A percentile compares a stretch with the other conserved stretches of the same genome.
Conservation (phyloP, 2,329 filamentous ascomycete species). For the Hymenoscyphus fructigenus region DNA sequence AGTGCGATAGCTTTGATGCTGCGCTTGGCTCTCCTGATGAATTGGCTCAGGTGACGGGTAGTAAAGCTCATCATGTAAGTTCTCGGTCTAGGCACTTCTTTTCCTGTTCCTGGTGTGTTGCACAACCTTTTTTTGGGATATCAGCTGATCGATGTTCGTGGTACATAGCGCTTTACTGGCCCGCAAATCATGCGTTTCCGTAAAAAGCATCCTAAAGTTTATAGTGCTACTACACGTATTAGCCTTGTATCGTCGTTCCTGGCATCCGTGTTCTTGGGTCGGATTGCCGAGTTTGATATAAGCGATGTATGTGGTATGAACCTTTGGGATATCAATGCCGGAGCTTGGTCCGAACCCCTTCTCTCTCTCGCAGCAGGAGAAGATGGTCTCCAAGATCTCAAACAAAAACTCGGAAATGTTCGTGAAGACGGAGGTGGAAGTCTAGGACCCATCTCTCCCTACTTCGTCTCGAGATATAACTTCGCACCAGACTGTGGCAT, state of each 20-base stretch:
- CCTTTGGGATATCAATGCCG: conserved; percentile 81
- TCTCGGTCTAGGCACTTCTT: conserved; percentile 16
- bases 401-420: conserved; percentile 76
- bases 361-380: conserved; percentile 68
- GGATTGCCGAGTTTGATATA: conserved; percentile 86
- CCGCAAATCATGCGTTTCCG: conserved; percentile 91
- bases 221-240: conserved; percentile 77
- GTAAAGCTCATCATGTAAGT: conserved; percentile 88
- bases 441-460: conserved; percentile 72
- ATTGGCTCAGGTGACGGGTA: conserved; percentile 80
- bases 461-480: conserved; percentile 77
- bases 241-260: conserved; percentile 95
- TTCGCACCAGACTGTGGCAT: conserved; percentile 75
- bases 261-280: conserved; percentile 83
- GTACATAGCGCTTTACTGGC: conserved; percentile 82
- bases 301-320: conserved; percentile 97
- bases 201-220: conserved; percentile 76
- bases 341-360: conserved; percentile 71
- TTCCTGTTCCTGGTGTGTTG: no score
- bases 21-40: conserved; percentile 63
- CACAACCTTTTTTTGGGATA: background rate
- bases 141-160: conserved; percentile 17
- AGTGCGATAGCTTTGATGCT: conserved; percentile 86
- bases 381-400: conserved; percentile 63
- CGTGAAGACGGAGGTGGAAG: conserved; percentile 76